Evolutionary conservation across 495 filamentous ascomycete species (phyloP), one percentile per base, ranked within the genome.

Genomic region (Hyaloscypha variabilis): DNA sequence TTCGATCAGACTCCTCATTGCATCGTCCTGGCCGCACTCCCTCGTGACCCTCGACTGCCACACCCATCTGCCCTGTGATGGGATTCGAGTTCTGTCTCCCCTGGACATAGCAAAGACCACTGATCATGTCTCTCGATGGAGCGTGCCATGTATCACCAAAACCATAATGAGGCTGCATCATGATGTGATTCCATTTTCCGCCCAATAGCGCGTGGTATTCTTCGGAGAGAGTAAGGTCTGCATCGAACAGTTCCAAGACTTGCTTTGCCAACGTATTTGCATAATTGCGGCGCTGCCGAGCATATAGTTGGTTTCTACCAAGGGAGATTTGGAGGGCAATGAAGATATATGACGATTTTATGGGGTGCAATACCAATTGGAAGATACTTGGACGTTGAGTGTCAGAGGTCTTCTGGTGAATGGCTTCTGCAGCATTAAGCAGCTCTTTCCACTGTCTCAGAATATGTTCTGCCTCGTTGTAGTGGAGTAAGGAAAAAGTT

Each of bases 141-240:
- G 54, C 63, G 23, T 65, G 56, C 63, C 63, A 65, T 2, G 63
- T 65, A 28, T 65, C 63, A 13, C 63, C 63, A 30, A 55, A 63
- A 28, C 66, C 66, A 61, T 56, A 53, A 46, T 42, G 62, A 2
- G 36, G 31, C 31, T 58, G 82, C 63, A 88, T 85, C 76, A 91
- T 85, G 74, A 92, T 88, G 72, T 88, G 84, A 69, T 82, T 84
- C 90, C 90, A 92, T 76, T 91, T 91, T 0, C 88, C 88, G 31
- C 78, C 78, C 0, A 90, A 74, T 8, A 91, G 75, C 1, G 74
- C 73, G 71, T 91, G 84, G 73, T 88, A 92, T 59, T 79, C 74
- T 49, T 78, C 76, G 2, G 86, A 87, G 10, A 91, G 79, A n/a
- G 80, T 76, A 23, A 80, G 80, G 67, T 91, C 89, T 6, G 80